phyloP scores from a whole-genome alignment of 495 filamentous ascomycete genomes.

The Lentithecium fluviatile region DNA sequence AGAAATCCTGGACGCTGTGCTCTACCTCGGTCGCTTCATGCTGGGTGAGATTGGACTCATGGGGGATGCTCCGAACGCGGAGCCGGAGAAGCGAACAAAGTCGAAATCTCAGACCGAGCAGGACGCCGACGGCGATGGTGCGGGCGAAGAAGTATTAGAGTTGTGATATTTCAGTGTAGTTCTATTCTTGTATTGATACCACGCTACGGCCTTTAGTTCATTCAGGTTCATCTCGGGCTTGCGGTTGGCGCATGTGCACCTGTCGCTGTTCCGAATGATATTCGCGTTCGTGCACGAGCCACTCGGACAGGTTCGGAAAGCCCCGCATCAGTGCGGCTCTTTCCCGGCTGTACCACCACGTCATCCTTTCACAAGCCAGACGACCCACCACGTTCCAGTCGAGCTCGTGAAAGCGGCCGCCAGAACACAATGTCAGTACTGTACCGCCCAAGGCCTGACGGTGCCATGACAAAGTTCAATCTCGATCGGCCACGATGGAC shows the following conservation, averaged over 20 bases:
- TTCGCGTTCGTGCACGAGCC: neutral
- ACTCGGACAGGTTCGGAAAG: neutral
- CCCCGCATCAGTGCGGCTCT: slow-evolving; percentile 4
- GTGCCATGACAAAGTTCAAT: neutral
- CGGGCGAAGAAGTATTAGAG: no score
- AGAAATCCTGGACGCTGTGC: slow-evolving; percentile 76
- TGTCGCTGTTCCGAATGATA: neutral
- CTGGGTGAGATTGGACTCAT: slow-evolving; percentile 52
- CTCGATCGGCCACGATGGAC: neutral
- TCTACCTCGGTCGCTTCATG: slow-evolving; percentile 77
- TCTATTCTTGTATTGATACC: no score
- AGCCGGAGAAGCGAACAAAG: neutral
- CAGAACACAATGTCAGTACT: neutral
- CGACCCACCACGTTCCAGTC: slow-evolving; percentile 1
- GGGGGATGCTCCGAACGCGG: neutral
- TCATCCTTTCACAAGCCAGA: slow-evolving; percentile 28
- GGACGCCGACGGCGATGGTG: neutral
- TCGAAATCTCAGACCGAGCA: neutral
- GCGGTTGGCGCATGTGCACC: neutral
- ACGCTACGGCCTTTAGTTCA: no score
- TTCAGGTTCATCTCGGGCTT: no score
- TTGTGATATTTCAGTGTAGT: no score
- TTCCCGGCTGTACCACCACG: slow-evolving; percentile 1
- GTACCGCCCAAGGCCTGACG: neutral
- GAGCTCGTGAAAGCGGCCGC: neutral